Base-by-base conservation (phyloP, 768 basidiomycete species). In the Pulveroboletus sp. region DNA sequence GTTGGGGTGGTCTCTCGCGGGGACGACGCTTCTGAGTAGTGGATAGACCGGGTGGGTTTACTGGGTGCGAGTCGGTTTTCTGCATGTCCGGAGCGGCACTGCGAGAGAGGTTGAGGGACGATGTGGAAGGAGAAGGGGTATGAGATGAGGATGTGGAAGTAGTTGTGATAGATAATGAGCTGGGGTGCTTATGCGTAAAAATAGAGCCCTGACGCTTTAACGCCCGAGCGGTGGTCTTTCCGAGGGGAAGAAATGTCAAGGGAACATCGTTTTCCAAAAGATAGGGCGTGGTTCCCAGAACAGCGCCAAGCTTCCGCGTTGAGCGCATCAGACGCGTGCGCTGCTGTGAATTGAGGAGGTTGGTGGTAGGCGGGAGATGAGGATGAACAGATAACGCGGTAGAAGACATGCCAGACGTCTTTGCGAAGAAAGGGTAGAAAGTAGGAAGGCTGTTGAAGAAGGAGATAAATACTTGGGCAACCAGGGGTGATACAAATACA, bases 311-410 rank as follows among this genome's bases (percentile, higher is more conserved):
- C 43, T 72, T 72, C 49, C 68, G 66, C 10, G 70, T 67, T 3
- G 70, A 68, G 29, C 70, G 70, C 13, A 72, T 53, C 17, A 72
- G 72, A 38, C 66, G 69, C 2, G 58, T 47, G 23, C 71, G 70
- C 34, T 70, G 62, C 29, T 62, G 54, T 0, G 65, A 47, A 20
- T 64, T 50, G 25, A 72, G 66, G 25, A 25, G 46, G 34, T 72
- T 72, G 24, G 58, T 59, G n/a, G 70, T 72, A 4, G 70, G 68
- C 4, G 70, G 70, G 13, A 61, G 71, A 23, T 47, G 51, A 6
- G 58, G 43, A 46, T 48, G 45, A 9, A 57, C 46, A 12, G 56
- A 39, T 6, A 55, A 62, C 11, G 56, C n/a, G 16, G 52, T 42
- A 23, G 56, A 43, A 35, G 61, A 57, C 63, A 69, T 68, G 46